Percentiles rank a stretch among this genome's conserved stretches.
Conservation (phyloP, 148 eudicot species). For the Dysphania ambrosioides region DNA sequence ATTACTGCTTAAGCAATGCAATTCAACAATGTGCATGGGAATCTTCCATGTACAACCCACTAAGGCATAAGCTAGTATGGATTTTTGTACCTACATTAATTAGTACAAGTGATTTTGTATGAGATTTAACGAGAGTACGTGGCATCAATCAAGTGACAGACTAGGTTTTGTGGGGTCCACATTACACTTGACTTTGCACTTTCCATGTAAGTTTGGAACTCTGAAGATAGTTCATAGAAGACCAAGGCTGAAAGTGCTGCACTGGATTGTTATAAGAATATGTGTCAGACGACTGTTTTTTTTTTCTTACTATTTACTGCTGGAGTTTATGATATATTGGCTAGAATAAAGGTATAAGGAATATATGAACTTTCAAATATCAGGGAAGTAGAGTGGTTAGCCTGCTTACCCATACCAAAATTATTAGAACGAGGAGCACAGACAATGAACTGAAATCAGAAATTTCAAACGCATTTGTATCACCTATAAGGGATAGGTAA, state of each 20-base stretch:
- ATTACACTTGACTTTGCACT: neutral
- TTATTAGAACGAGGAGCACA: neutral
- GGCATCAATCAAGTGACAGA: constrained; percentile 5
- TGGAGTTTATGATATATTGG: neutral
- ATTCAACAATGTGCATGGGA: constrained; percentile 11
- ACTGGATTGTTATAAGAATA: neutral
- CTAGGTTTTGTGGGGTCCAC: neutral
- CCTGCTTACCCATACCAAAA: neutral
- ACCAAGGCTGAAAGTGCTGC: neutral
- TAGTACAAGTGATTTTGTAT: constrained; percentile 12
- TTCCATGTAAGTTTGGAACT: neutral
- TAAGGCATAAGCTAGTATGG: constrained; percentile 12
- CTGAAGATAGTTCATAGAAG: neutral
- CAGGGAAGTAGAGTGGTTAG: neutral
- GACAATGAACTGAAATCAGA: neutral
- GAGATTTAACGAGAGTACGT: constrained; percentile 7
- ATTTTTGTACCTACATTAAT: constrained; percentile 11
- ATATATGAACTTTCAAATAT: neutral
- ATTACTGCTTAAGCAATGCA: constrained; percentile 8
- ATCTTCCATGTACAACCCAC: constrained; percentile 8
- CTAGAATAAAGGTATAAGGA: neutral
- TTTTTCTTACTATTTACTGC: neutral
- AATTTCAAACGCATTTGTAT: neutral
- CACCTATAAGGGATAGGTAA: neutral
- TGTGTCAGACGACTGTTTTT: no score